Conservation (phyloP, 169 alveolate species). For the Sarcocystis neurona region DNA sequence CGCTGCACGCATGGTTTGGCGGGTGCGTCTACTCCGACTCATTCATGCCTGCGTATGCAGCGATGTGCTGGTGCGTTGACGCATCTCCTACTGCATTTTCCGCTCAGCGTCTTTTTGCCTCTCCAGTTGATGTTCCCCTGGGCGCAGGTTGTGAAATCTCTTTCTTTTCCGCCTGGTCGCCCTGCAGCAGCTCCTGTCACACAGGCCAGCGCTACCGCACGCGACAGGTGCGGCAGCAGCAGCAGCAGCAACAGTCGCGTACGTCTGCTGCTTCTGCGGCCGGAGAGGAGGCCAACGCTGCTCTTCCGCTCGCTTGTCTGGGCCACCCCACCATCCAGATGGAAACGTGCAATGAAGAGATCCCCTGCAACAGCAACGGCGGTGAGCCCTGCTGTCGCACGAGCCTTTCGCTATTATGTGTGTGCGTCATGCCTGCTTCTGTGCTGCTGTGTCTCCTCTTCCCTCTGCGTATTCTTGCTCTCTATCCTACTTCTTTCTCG, state of each 20-base stretch:
- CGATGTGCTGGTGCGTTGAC: too few relatives aligned
- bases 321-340: background rate
- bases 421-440: background rate
- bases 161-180: conserved; percentile 33
- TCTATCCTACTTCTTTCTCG: background rate
- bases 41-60: too few relatives aligned
- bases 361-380: background rate
- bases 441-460: background rate
- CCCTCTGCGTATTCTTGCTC: background rate
- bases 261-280: background rate
- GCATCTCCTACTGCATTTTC: too few relatives aligned
- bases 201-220: background rate
- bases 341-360: conserved; percentile 22
- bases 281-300: background rate
- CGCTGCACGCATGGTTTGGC: too few relatives aligned
- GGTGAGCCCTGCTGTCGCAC: background rate
- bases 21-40: too few relatives aligned
- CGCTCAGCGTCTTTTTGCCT: too few relatives aligned
- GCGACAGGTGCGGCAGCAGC: background rate
- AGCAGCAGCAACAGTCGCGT: background rate
- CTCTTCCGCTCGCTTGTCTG: too few relatives aligned
- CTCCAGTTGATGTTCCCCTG: too few relatives aligned
- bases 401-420: background rate
- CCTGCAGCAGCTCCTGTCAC: conserved; percentile 8
- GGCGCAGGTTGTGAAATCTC: too few relatives aligned